Evolutionary conservation across 2,329 filamentous ascomycete species (phyloP).

Genomic region (Leptographium galeiforme): DNA sequence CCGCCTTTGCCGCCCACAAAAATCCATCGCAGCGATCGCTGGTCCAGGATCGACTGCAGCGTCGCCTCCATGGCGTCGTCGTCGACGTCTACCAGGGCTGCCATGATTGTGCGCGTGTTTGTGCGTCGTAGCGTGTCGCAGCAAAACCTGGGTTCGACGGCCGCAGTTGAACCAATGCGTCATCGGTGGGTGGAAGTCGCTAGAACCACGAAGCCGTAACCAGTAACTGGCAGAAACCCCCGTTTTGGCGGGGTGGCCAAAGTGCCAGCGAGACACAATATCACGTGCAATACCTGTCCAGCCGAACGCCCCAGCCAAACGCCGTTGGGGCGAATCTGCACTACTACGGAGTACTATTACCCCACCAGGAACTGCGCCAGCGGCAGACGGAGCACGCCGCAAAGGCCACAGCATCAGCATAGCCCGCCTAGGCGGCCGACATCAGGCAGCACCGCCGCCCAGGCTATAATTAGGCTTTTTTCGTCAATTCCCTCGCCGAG

Average conservation of each 20-base stretch:
- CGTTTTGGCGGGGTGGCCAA: neutral
- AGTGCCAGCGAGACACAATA: too few relatives aligned
- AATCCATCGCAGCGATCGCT: slow-evolving; percentile 93
- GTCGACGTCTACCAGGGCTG: slow-evolving; percentile 38
- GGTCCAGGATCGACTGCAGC: slow-evolving; percentile 87
- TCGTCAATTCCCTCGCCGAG: too few relatives aligned
- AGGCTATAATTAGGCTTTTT: neutral
- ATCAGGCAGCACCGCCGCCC: neutral
- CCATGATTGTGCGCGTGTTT: neutral
- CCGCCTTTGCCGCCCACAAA: slow-evolving; percentile 98
- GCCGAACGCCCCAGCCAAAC: neutral
- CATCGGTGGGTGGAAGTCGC: neutral
- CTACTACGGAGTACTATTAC: too few relatives aligned
- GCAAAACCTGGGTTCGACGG: neutral
- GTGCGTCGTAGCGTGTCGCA: neutral
- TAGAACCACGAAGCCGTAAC: neutral
- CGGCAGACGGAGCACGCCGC: slow-evolving; percentile 1
- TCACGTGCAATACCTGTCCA: neutral
- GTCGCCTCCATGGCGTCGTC: slow-evolving; percentile 71
- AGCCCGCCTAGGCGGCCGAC: neutral
- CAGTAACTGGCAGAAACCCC: too few relatives aligned
- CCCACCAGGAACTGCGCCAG: neutral
- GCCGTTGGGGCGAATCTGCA: neutral
- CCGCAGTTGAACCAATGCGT: too few relatives aligned
- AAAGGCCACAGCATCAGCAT: neutral